These are phyloP conservation scores for Coniochaeta sp. DNA, from an alignment of 2,329 filamentous ascomycete genomes.

Conservation along the genomic window DNA sequence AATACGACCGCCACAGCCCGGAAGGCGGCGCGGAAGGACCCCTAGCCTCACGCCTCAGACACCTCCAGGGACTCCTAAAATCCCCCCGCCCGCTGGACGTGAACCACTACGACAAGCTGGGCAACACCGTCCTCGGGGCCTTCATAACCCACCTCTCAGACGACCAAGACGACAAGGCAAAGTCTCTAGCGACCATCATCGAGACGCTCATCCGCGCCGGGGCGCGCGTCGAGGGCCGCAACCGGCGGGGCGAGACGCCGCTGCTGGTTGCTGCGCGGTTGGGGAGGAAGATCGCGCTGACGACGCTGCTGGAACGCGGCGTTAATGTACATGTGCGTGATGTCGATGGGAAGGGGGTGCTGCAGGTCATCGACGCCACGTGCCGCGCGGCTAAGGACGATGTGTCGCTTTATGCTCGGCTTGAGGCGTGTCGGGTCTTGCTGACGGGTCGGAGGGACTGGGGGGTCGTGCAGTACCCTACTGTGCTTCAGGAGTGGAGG, in stretches of 20 bases:
- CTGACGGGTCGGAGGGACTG: conserved; percentile 21
- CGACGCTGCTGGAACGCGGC: conserved; percentile 34
- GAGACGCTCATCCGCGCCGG: conserved; percentile 31
- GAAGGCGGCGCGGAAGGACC: conserved; percentile 10
- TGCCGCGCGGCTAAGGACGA: conserved; percentile 14
- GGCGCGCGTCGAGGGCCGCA: conserved; percentile 40
- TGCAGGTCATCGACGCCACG: conserved; percentile 30
- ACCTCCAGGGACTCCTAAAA: conserved; percentile 18
- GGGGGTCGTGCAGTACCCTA: conserved; percentile 14
- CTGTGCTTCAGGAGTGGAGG: conserved; percentile 14
- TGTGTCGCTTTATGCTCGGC: conserved; percentile 20
- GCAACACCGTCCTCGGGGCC: conserved; percentile 48
- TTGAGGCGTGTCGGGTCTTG: conserved; percentile 22
- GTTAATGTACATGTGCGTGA: conserved; percentile 42
- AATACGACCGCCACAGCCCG: conserved; percentile 22
- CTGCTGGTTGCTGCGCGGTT: conserved; percentile 45
- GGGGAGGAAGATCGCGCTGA: conserved; percentile 44
- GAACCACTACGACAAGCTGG: conserved; percentile 44
- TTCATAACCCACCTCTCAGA: conserved; percentile 43
- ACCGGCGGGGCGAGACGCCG: conserved; percentile 46
- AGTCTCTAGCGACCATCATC: conserved; percentile 36
- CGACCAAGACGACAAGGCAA: conserved; percentile 39
- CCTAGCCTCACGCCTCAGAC: conserved; percentile 17
- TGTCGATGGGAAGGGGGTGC: conserved; percentile 31
- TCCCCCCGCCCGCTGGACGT: conserved; percentile 35